phyloP scores from a whole-genome alignment of 345 rosid species.

The Passiflora organensis region DNA sequence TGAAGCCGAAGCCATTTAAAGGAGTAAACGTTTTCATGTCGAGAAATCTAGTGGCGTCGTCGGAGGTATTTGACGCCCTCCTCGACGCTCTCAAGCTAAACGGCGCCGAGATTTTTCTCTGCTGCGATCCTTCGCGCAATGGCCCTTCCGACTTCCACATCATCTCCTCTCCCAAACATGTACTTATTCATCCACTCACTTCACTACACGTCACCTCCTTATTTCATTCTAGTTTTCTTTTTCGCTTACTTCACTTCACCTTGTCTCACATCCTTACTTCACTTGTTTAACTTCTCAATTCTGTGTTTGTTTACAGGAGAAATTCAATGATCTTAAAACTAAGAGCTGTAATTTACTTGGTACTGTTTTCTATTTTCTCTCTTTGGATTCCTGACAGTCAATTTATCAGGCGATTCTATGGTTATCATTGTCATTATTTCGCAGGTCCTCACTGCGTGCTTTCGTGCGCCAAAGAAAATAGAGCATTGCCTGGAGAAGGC shows the following conservation, averaged over 20 bases:
- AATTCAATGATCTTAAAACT: slow-evolving; percentile 71
- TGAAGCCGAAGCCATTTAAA: slow-evolving; percentile 57
- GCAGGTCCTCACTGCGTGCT: slow-evolving; percentile 91
- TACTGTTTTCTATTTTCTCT: slow-evolving; percentile 11
- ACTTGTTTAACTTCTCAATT: no score
- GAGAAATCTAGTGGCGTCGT: slow-evolving; percentile 75
- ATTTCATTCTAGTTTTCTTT: no score
- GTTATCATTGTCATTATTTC: neutral
- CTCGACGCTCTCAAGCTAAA: slow-evolving; percentile 79
- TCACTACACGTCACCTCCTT: slow-evolving; percentile 6
- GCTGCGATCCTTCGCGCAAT: slow-evolving; percentile 88
- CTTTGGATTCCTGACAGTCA: no score
- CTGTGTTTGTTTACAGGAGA: slow-evolving; percentile 56
- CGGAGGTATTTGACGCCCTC: slow-evolving; percentile 78
- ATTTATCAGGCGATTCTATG: neutral
- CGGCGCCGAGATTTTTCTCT: slow-evolving; percentile 78
- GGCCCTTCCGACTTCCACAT: slow-evolving; percentile 70
- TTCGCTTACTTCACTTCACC: neutral
- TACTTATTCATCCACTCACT: slow-evolving; percentile 3
- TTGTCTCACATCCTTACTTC: neutral
- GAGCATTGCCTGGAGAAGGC: slow-evolving; percentile 61
- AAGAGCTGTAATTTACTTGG: slow-evolving; percentile 84
- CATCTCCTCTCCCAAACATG: slow-evolving; percentile 75
- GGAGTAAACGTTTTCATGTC: slow-evolving; percentile 80
- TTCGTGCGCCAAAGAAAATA: slow-evolving; percentile 77